Percentiles rank a stretch among this genome's conserved stretches.
These are phyloP conservation scores for Kuraishia floccosa DNA, from an alignment of 805 yeast genomes.

Conservation along the genomic window DNA sequence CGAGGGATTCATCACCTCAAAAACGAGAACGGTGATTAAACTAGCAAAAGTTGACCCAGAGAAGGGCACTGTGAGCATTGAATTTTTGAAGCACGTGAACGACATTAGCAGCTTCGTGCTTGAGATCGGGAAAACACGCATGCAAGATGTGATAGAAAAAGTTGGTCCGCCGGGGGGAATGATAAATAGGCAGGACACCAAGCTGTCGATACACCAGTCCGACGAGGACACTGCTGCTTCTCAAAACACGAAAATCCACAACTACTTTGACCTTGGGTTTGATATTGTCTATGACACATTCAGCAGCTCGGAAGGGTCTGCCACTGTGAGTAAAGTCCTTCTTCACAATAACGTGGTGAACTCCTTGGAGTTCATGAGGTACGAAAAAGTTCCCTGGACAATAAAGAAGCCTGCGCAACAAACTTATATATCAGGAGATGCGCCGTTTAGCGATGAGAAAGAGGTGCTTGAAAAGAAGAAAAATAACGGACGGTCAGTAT, in stretches of 20 bases:
- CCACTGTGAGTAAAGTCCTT: conserved; percentile 31
- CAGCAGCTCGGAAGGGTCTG: conserved; percentile 11
- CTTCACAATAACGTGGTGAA: conserved; percentile 43
- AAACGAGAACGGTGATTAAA: background rate
- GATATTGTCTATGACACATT: conserved; percentile 38
- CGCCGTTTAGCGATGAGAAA: no score
- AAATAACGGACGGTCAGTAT: no score
- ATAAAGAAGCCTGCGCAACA: conserved; percentile 16
- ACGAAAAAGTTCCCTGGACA: conserved; percentile 38
- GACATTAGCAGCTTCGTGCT: conserved; percentile 8
- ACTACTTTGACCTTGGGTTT: conserved; percentile 42
- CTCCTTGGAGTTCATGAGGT: conserved; percentile 39
- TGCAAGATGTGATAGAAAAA: conserved; percentile 32
- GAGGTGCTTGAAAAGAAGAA: no score
- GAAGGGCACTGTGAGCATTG: conserved; percentile 5
- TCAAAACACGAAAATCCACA: conserved; percentile 27
- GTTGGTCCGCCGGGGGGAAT: conserved; percentile 51
- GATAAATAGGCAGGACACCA: conserved; percentile 28
- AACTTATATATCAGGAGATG: no score
- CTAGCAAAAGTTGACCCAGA: background rate
- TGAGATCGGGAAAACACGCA: conserved; percentile 29
- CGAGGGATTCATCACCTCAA: background rate
- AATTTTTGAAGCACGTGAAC: conserved; percentile 15
- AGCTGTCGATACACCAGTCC: conserved; percentile 27
- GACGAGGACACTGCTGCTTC: conserved; percentile 5